Evolutionary conservation across 495 filamentous ascomycete genomes (phyloP), one percentile per base, ranked within the genome.

Genomic region (Talaromyces adpressus): DNA sequence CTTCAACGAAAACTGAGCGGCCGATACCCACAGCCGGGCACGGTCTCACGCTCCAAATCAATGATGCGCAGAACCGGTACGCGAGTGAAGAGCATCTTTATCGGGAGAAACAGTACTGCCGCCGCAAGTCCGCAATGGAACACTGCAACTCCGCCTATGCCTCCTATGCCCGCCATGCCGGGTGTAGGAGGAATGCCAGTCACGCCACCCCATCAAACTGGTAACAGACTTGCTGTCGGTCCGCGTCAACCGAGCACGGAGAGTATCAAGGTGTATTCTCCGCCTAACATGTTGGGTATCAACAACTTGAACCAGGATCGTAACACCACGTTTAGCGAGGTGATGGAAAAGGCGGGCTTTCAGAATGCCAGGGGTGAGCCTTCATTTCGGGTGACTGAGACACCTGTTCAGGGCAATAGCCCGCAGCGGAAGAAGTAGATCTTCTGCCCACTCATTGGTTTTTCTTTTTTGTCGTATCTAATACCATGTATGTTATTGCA

Each of bases 221-320:
- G 30, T 25, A 12, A 12, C 11, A 52, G 30, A 39, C 51, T 18
- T 25, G 23, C 29, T 57, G 18, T 25, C 6, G 27, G 36, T 34
- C 64, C 78, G 49, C 76, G 83, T 2, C 79, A 85, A 68, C 77
- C 80, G 1, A 89, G 86, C 66, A 82, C 75, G 34, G 85, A 88
- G 71, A 87, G 83, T 72, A 91, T 91, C 68, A 84, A 85, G 65
- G 80, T 92, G 14, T 91, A 88, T 72, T 84, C 87, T 5, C 88
- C 90, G 61, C 84, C 84, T 9, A 77, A 75, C 6, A 73, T 71
- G 32, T 73, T 79, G 20, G 70, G 64, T n/a, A 68, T 69, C 0
- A 66, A 64, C 75, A 45, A 64, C 69, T 62, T 53, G 71, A 74
- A 16, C 74, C 73, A 18, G 8, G 56, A 58, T 20, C 76, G 74